Percentiles rank a stretch among this genome's conserved stretches.
phyloP scores from a whole-genome alignment of 2,329 filamentous ascomycete species.

The Paecilomyces formosus region DNA sequence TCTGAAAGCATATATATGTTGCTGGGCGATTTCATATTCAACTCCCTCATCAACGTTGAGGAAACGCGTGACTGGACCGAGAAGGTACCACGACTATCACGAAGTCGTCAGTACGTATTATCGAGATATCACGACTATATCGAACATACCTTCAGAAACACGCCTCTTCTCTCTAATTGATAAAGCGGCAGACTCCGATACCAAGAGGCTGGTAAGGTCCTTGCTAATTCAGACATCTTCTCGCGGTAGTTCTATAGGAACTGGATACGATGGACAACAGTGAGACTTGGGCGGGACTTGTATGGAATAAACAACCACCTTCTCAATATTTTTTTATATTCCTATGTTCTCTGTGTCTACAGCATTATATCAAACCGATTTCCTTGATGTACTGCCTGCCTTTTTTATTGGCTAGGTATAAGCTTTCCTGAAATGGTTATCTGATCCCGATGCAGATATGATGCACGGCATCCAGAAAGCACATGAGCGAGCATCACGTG shows the following conservation, averaged over 20 bases:
- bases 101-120: conserved; percentile 4
- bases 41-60: conserved; percentile 32
- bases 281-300: neutral
- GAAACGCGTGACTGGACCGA: conserved; percentile 47
- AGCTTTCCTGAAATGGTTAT: conserved; percentile 25
- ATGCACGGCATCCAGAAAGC: neutral
- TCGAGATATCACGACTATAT: neutral
- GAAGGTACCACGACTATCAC: conserved; percentile 45
- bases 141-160: conserved; percentile 39
- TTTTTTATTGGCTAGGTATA: conserved; percentile 10
- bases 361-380: neutral
- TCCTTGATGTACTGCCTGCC: neutral
- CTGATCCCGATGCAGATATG: conserved; percentile 13
- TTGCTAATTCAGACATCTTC: conserved; percentile 24
- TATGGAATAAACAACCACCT: conserved; percentile 6
- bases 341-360: conserved; percentile 1
- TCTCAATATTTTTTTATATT: neutral
- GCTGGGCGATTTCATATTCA: conserved; percentile 45
- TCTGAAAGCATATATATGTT: conserved; percentile 32
- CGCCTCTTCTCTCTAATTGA: conserved; percentile 42
- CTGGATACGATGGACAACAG: neutral
- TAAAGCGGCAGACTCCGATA: conserved; percentile 44
- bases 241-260: neutral
- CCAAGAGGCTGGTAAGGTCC: conserved; percentile 48
- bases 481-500: neutral